These are phyloP conservation scores for Lojkania enalia DNA, from an alignment of 2,329 filamentous ascomycete species.

Conservation along the genomic window DNA sequence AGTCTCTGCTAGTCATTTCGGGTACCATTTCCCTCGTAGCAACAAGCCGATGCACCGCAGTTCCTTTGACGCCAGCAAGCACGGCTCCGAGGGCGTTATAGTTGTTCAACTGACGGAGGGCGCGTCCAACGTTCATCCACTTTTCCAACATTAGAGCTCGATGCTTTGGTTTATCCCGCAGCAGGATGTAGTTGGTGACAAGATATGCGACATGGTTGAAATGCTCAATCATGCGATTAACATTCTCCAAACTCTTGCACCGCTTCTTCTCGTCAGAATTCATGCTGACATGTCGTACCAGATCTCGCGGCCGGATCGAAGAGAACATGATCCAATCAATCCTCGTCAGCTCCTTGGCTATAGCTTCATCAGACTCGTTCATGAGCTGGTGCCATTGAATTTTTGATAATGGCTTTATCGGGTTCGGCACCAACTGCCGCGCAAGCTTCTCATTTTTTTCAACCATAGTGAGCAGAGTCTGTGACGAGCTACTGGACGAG, in stretches of 20 bases:
- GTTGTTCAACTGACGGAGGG: conserved; percentile 89
- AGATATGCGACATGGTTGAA: conserved; percentile 63
- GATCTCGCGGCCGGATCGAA: conserved; percentile 87
- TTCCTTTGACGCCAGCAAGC: conserved; percentile 87
- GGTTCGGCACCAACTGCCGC: conserved; percentile 68
- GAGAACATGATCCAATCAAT: conserved; percentile 99
- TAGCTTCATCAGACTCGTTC: conserved; percentile 79
- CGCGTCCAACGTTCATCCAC: conserved; percentile 86
- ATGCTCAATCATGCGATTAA: conserved; percentile 92
- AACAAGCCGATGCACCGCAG: conserved; percentile 78
- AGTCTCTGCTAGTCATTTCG: conserved; percentile 74
- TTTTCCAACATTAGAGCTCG: conserved; percentile 89
- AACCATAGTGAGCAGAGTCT: conserved; percentile 64
- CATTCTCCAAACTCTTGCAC: conserved; percentile 77
- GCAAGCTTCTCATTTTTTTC: conserved; percentile 84
- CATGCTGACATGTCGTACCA: conserved; percentile 87
- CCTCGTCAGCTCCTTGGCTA: conserved; percentile 88
- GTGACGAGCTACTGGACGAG: conserved; percentile 39
- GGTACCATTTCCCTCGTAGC: conserved; percentile 80
- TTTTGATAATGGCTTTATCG: conserved; percentile 74
- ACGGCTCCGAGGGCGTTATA: conserved; percentile 96
- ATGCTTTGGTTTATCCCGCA: conserved; percentile 95
- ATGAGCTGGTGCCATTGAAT: conserved; percentile 89
- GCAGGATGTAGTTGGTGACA: conserved; percentile 62
- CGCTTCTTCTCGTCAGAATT: conserved; percentile 71